These are phyloP conservation scores for Lodderomyces metapsilosis DNA, from an alignment of 1,139 yeast species.

Conservation along the genomic window DNA sequence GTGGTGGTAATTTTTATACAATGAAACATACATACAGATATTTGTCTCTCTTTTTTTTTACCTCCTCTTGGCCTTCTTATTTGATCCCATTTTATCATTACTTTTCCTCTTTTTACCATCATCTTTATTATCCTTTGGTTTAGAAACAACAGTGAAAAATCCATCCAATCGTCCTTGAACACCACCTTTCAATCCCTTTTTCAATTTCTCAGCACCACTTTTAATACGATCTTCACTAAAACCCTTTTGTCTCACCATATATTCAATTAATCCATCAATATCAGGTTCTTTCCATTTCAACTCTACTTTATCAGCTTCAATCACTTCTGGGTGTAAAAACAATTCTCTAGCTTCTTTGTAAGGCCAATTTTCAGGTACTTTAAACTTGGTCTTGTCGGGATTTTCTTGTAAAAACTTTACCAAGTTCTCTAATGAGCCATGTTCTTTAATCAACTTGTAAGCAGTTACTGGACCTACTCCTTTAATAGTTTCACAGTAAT, in stretches of 20 bases:
- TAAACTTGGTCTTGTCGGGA: constrained; percentile 66
- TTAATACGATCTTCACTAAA: constrained; percentile 90
- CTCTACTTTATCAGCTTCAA: constrained; percentile 55
- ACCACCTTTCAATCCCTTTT: constrained; percentile 79
- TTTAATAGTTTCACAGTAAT: constrained; percentile 90
- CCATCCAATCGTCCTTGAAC: constrained; percentile 93
- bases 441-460: constrained; percentile 80
- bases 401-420: constrained; percentile 60
- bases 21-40: too few relatives aligned
- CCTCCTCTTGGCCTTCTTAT: constrained; percentile 18
- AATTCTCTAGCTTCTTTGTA: constrained; percentile 82
- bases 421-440: constrained; percentile 74
- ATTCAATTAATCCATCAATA: constrained; percentile 69
- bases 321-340: constrained; percentile 78
- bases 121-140: constrained; percentile 30
- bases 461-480: constrained; percentile 98
- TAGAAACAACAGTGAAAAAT: constrained; percentile 74
- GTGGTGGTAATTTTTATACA: too few relatives aligned
- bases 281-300: constrained; percentile 81
- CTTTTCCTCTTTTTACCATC: constrained; percentile 26
- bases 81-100: constrained; percentile 16
- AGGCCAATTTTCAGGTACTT: constrained; percentile 95
- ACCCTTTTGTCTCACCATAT: constrained; percentile 74
- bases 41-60: constrained; percentile 1
- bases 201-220: constrained; percentile 81